Conservation (phyloP, 768 basidiomycete species). For the Lactarius deliciosus region DNA sequence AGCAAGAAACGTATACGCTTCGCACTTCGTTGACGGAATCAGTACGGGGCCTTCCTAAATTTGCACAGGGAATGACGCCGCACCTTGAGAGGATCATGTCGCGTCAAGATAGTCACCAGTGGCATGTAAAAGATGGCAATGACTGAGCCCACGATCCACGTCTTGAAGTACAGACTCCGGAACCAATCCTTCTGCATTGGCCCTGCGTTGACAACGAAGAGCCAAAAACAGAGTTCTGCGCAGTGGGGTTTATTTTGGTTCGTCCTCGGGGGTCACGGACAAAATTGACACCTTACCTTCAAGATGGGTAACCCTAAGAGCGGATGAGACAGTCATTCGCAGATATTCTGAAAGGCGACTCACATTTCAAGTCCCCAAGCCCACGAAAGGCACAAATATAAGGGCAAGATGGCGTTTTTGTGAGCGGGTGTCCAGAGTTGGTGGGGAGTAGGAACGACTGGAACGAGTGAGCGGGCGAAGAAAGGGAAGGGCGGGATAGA, state of each 20-base stretch:
- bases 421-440: conserved; percentile 52
- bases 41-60: conserved; percentile 6
- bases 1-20: conserved; percentile 66
- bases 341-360: conserved; percentile 29
- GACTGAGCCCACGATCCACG: conserved; percentile 65
- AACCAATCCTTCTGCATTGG: conserved; percentile 69
- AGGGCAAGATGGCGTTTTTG: conserved; percentile 57
- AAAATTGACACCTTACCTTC: conserved; percentile 52
- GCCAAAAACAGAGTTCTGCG: conserved; percentile 83
- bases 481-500: background rate
- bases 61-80: conserved; percentile 1
- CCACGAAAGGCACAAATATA: conserved; percentile 61
- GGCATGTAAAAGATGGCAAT: conserved; percentile 67
- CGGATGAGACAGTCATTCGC: background rate
- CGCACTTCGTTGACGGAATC: conserved; percentile 46
- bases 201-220: conserved; percentile 72
- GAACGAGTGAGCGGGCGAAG: background rate
- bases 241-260: conserved; percentile 2
- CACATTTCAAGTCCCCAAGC: conserved; percentile 79
- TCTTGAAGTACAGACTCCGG: conserved; percentile 67
- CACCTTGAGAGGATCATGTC: conserved; percentile 59
- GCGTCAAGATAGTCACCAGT: conserved; percentile 62
- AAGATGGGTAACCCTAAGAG: conserved; percentile 68
- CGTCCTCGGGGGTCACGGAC: background rate
- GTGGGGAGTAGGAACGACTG: conserved; percentile 69